A percentile compares a stretch with the other conserved stretches of the same genome.
Conservation (phyloP, 108 stramenopile genomes). For the Bacterosira constricta region DNA sequence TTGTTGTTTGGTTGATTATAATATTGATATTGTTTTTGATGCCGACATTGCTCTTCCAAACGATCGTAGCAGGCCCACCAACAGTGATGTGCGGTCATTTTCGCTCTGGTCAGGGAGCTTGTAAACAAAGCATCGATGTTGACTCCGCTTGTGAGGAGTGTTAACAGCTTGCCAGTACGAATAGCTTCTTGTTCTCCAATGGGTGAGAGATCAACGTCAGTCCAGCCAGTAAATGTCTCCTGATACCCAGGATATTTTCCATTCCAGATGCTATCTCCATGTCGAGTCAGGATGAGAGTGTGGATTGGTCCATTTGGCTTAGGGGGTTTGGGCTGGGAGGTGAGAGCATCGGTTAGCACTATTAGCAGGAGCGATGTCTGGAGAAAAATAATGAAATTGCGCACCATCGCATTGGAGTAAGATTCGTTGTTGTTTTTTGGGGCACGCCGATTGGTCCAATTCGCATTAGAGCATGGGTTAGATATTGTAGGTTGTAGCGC, state of each 20-base stretch:
- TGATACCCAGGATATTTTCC: conserved; percentile 54
- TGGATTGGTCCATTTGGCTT: conserved; percentile 45
- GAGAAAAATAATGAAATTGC: background rate
- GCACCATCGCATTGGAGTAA: background rate
- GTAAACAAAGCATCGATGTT: conserved; percentile 65
- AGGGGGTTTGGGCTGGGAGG: background rate
- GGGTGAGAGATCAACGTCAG: conserved; percentile 56
- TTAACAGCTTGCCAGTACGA: conserved; percentile 38
- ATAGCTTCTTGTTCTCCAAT: conserved; percentile 59
- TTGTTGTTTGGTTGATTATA: conserved; percentile 13
- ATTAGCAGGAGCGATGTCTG: background rate
- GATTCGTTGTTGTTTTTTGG: no score
- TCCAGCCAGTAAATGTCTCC: conserved; percentile 81
- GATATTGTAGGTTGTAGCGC: no score
- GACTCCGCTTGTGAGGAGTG: conserved; percentile 23
- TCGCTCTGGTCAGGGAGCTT: conserved; percentile 50
- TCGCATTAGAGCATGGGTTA: no score
- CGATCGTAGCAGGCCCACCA: conserved; percentile 53
- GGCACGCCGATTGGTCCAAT: no score
- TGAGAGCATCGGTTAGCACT: background rate
- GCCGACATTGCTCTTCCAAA: conserved; percentile 18
- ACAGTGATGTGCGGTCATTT: conserved; percentile 63
- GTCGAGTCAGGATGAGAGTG: conserved; percentile 62
- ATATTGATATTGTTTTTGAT: conserved; percentile 26
- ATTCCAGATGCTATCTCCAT: conserved; percentile 74